Evolutionary conservation across 2,329 filamentous ascomycete species (phyloP), one percentile per base, ranked within the genome.

Genomic region (Phaeophleospora eucalypticola): DNA sequence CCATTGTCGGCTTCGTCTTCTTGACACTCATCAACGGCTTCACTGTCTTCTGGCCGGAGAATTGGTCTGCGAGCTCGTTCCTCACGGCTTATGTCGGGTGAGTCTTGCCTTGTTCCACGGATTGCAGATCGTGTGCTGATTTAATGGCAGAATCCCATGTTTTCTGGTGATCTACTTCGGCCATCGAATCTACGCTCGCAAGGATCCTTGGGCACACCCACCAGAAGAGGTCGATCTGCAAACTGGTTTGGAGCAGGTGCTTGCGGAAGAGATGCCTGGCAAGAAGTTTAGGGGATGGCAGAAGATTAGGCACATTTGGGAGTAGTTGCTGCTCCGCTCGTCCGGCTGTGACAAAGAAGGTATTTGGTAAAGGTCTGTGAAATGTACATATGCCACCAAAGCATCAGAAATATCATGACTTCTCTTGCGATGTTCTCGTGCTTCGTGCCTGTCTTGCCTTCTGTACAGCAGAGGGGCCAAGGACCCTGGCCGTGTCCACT

Each of bases 11-110:
- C 18, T 76, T 88, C 43, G 62, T 66, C 2, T 67, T 87, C 19
- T 71, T 90, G n/a, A 79, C 77, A 1, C 67, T 90, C 2, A 83
- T 87, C 56, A 88, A 88, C 58, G 87, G 86, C 1, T 91, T 89
- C 67, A 78, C 82, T 29, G 78, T 85, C 12, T 90, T 91, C 63
- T 84, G 84, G 63, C 79, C 81, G 0, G 69, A 73, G 6, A 72
- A 82, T 20, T 91, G 82, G 78, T 77, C 73, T 14, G 77, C 75
- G 0, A 71, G 75, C 4, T 73, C 74, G 57, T 93, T 93, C 58
- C 68, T 84, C 54, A 82, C 81, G 0, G 74, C 79, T 0, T 86
- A 86, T 57, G 75, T 84, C 24, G 57, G 55, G 45, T 52, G 34
- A 36, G 49, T 48, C 1, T 2, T 4, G 4, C 18, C 19, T 9